These are phyloP conservation scores for Durio zibethinus DNA, from an alignment of 345 rosid species.

Conservation along the genomic window DNA sequence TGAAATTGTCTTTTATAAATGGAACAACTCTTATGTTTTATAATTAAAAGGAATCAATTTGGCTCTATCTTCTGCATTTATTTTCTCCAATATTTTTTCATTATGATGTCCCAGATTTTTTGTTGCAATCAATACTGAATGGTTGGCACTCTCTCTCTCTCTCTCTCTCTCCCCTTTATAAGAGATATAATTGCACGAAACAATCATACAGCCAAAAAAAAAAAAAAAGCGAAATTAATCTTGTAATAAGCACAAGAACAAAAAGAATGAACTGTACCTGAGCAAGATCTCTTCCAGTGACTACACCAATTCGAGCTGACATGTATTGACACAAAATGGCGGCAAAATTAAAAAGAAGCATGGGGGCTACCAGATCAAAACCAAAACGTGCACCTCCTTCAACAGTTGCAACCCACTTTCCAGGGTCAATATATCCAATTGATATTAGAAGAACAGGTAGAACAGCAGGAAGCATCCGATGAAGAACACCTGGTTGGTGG, in stretches of 20 bases:
- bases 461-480: constrained; percentile 57
- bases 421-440: constrained; percentile 87
- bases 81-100: not conserved
- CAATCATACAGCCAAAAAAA: not conserved
- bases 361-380: constrained; percentile 53
- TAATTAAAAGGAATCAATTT: not conserved
- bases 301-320: constrained; percentile 67
- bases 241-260: not conserved
- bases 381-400: constrained; percentile 96
- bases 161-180: too few relatives aligned
- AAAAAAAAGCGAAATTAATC: not conserved
- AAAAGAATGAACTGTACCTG: constrained; percentile 47
- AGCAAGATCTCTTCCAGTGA: constrained; percentile 82
- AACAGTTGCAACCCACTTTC: constrained; percentile 87
- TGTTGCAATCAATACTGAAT: not conserved
- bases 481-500: constrained; percentile 38
- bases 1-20: not conserved
- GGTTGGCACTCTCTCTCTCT: too few relatives aligned
- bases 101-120: not conserved
- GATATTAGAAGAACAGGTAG: constrained; percentile 75
- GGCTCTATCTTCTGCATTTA: not conserved
- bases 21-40: not conserved
- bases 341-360: constrained; percentile 74
- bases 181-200: not conserved
- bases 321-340: constrained; percentile 89